Conservation (phyloP, 2,329 filamentous ascomycete species). For the Trichoderma oligosporum region DNA sequence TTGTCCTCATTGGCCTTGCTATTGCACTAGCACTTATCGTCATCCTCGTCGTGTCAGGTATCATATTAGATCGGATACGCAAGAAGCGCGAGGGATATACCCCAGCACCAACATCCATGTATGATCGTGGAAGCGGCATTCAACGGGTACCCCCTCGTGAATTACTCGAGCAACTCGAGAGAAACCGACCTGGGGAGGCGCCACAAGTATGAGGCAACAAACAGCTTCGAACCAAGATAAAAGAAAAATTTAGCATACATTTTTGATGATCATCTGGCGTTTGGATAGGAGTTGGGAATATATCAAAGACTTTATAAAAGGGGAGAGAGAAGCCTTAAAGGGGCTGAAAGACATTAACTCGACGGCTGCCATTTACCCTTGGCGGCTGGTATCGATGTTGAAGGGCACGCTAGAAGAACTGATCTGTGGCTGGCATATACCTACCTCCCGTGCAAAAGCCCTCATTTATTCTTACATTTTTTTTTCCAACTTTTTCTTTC, state of each 20-base stretch:
- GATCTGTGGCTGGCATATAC: not conserved
- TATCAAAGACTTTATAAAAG: not conserved
- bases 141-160: conserved; percentile 59
- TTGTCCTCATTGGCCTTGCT: conserved; percentile 76
- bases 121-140: conserved; percentile 56
- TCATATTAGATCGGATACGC: conserved; percentile 70
- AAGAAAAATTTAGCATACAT: conserved; percentile 28
- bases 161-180: conserved; percentile 52
- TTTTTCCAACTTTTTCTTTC: conserved; percentile 17
- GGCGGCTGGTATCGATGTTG: not conserved
- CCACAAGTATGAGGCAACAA: conserved; percentile 46
- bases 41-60: conserved; percentile 69
- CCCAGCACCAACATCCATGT: conserved; percentile 67
- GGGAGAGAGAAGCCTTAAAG: not conserved
- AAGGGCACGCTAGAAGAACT: not conserved
- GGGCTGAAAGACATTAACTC: not conserved
- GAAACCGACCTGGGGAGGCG: conserved; percentile 42
- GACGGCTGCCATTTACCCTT: not conserved
- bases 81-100: conserved; percentile 76
- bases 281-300: conserved; percentile 32
- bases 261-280: conserved; percentile 33
- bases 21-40: conserved; percentile 75
- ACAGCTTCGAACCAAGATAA: not conserved
- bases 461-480: conserved; percentile 20
- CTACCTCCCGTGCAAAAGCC: not conserved